phyloP scores from a whole-genome alignment of 2,329 filamentous ascomycete genomes.

The Madurella mycetomatis region DNA sequence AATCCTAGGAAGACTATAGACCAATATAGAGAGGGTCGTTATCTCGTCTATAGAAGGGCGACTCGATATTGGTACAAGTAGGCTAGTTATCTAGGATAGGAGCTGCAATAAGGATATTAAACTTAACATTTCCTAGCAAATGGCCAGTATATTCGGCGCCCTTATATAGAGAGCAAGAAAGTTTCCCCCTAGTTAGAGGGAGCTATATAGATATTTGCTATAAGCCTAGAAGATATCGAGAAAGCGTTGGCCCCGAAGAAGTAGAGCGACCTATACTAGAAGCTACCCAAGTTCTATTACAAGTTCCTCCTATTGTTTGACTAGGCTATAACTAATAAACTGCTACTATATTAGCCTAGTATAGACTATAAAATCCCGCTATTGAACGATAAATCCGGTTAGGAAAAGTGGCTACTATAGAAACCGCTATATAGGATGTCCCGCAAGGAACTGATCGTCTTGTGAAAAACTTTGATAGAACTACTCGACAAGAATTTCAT shows the following conservation, averaged over 20 bases:
- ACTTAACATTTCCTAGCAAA: neutral
- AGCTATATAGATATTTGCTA: neutral
- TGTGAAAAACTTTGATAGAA: neutral
- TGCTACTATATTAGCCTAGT: neutral
- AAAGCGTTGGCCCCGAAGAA: conserved; percentile 1
- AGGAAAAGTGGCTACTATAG: no score
- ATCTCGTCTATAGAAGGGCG: no score
- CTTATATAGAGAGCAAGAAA: no score
- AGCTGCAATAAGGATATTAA: neutral
- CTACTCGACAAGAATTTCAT: neutral
- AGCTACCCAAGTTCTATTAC: neutral
- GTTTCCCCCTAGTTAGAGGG: no score
- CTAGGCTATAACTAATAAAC: neutral
- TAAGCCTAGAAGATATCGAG: neutral
- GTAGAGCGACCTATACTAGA: neutral
- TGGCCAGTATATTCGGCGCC: no score
- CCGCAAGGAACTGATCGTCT: neutral
- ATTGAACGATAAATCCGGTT: no score
- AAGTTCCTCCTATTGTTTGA: neutral
- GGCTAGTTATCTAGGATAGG: no score
- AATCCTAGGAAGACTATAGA: no score
- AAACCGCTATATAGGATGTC: neutral
- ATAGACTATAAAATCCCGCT: no score
- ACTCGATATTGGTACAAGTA: no score
- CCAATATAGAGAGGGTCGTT: no score